Percentiles rank a stretch among this genome's conserved stretches.
Conservation (phyloP, 1,139 yeast genomes). For the Trichomonascaceae sp. region DNA sequence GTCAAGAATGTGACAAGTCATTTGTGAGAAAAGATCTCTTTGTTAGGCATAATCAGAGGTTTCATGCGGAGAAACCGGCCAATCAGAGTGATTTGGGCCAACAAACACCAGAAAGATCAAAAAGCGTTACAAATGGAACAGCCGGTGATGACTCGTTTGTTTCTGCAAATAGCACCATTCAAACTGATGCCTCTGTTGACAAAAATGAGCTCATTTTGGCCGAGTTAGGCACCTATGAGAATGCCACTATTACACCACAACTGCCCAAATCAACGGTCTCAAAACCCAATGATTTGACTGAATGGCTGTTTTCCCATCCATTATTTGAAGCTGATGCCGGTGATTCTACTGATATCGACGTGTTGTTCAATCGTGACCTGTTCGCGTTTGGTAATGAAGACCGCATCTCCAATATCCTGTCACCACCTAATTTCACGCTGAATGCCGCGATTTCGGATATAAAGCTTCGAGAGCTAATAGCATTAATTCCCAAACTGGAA, state of each 20-base stretch:
- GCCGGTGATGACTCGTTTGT: not conserved
- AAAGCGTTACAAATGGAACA: not conserved
- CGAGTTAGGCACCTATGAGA: not conserved
- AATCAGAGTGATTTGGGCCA: not conserved
- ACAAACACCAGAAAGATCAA: not conserved
- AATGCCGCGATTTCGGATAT: slow-evolving; percentile 14
- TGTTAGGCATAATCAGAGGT: slow-evolving; percentile 45
- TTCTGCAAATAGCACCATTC: not conserved
- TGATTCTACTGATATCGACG: slow-evolving; percentile 2
- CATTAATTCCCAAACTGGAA: slow-evolving; percentile 12
- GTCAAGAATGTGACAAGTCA: slow-evolving; percentile 45
- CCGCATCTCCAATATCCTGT: slow-evolving; percentile 13
- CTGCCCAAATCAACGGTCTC: slow-evolving; percentile 2
- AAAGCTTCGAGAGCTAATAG: slow-evolving; percentile 17
- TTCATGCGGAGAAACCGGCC: slow-evolving; percentile 22
- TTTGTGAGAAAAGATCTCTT: slow-evolving; percentile 51
- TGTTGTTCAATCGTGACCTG: slow-evolving; percentile 1
- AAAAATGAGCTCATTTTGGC: not conserved
- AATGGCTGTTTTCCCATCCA: slow-evolving; percentile 9
- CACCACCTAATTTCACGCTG: slow-evolving; percentile 15
- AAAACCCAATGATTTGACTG: slow-evolving; percentile 9
- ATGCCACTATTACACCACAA: not conserved
- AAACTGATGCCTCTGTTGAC: not conserved
- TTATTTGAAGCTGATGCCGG: slow-evolving; percentile 1
- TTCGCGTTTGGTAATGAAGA: slow-evolving; percentile 6